Evolutionary conservation across 306 rosid species (phyloP).

Genomic region (Trifolium dubium): DNA sequence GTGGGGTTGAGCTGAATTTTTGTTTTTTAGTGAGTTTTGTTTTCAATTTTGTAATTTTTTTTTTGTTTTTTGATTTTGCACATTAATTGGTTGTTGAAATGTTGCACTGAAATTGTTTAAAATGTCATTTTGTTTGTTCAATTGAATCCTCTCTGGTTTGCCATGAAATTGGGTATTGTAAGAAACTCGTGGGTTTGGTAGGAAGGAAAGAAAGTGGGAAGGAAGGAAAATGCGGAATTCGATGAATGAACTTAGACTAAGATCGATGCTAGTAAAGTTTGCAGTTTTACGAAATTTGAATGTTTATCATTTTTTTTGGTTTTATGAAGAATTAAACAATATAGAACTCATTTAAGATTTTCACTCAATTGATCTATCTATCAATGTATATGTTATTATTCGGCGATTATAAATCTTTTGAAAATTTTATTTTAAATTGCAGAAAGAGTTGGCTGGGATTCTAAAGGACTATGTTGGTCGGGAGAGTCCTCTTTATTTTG

Average conservation of each 20-base stretch:
- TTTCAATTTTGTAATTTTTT: neutral
- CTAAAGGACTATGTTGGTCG: conserved; percentile 93
- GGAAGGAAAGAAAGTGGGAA: no score
- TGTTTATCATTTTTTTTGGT: neutral
- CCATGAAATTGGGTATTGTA: conserved; percentile 7
- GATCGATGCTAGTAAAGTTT: conserved; percentile 10
- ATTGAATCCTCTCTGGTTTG: conserved; percentile 11
- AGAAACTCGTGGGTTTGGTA: neutral
- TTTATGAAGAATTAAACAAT: no score
- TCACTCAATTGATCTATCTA: no score
- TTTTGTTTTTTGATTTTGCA: neutral
- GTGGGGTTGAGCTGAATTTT: conserved; percentile 10
- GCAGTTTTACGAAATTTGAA: neutral
- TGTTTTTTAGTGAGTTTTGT: neutral
- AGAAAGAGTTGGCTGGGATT: conserved; percentile 77
- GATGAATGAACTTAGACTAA: no score
- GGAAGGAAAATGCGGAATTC: no score
- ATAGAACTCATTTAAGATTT: no score
- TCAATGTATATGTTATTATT: neutral
- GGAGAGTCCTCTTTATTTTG: conserved; percentile 93
- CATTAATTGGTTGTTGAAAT: conserved; percentile 35
- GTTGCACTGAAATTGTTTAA: conserved; percentile 1
- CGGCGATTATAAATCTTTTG: conserved; percentile 30
- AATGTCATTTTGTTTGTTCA: conserved; percentile 20
- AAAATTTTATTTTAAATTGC: conserved; percentile 44